A percentile compares a stretch with the other conserved stretches of the same genome.
phyloP scores from a whole-genome alignment of 257 asterid species.

The Solanum corneliomulleri region DNA sequence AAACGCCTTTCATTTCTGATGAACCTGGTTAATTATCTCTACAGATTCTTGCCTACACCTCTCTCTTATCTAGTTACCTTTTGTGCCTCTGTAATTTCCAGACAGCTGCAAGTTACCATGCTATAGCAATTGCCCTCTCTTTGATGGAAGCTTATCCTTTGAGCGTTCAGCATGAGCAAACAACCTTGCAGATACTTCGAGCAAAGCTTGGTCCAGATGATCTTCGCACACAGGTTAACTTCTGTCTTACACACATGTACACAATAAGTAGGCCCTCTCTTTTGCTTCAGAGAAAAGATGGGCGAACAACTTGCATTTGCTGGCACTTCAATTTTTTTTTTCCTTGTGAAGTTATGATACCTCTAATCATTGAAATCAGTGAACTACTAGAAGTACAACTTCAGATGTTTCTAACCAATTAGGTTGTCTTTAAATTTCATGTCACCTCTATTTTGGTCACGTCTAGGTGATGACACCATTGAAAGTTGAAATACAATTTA shows the following conservation, averaged over 20 bases:
- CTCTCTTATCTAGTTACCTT: background rate
- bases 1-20: background rate
- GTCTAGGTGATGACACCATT: background rate
- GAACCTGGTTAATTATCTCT: background rate
- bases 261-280: background rate
- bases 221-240: constrained; percentile 91
- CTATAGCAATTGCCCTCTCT: constrained; percentile 98
- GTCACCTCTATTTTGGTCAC: background rate
- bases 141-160: constrained; percentile 97
- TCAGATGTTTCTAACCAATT: background rate
- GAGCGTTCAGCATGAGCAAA: constrained; percentile 97
- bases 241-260: background rate
- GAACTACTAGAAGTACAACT: background rate
- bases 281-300: background rate
- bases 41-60: background rate
- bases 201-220: constrained; percentile 93
- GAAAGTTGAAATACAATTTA: background rate
- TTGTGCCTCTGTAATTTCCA: constrained; percentile 12
- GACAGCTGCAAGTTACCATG: constrained; percentile 99
- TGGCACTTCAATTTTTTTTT: background rate
- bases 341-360: background rate
- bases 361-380: background rate
- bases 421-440: background rate
- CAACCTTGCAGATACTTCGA: constrained; percentile 93
- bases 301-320: background rate